Evolutionary conservation across 176 grass and related monocot species (phyloP), one percentile per base, ranked within the genome.

Genomic region (Poa pratensis): DNA sequence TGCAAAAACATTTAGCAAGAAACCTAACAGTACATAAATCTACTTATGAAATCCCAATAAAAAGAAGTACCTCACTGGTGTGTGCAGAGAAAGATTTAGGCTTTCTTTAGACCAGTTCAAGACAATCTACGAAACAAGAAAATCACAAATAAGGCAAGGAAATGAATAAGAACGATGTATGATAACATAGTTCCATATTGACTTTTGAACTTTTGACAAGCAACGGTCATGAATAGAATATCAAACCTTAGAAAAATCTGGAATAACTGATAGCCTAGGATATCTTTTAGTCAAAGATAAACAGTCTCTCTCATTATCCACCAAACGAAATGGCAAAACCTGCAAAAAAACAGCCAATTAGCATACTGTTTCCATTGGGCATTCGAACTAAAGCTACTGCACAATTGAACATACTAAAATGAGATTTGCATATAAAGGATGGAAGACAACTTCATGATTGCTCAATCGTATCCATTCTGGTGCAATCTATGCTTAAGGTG

Each of bases 161-260:
- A 62, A 50, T 0, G 49, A 50, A 55, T 37, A 71, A 60, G 3
- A 28, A 20, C 27, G 14, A 20, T 26, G 20, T 58, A 34, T 32
- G 51, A 78, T 68, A 16, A 9, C 17, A 7, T 8, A 18, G 20
- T 52, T 63, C 12, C 42, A 75, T n/a, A 1, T 51, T 50, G 11
- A 82, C 15, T 78, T 78, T 66, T 16, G 20, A 65, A 86, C 43
- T 78, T 78, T 73, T 12, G 26, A 58, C 11, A 27, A 39, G 69
- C 37, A 85, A 79, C 58, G 74, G 7, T 27, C 57, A 74, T 49
- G 50, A 37, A 85, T 27, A 85, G 19, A 61, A 82, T 48, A 48
- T 30, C 84, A 16, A 84, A 99, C 96, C 97, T 99, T 99, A 13
- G 94, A 94, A 90, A 99, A 99, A 50, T 99, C 90, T 82, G 91